A percentile compares a stretch with the other conserved stretches of the same genome.
Conservation (phyloP, 371 early-diverging fungal species). For the Nematocida parisii region DNA sequence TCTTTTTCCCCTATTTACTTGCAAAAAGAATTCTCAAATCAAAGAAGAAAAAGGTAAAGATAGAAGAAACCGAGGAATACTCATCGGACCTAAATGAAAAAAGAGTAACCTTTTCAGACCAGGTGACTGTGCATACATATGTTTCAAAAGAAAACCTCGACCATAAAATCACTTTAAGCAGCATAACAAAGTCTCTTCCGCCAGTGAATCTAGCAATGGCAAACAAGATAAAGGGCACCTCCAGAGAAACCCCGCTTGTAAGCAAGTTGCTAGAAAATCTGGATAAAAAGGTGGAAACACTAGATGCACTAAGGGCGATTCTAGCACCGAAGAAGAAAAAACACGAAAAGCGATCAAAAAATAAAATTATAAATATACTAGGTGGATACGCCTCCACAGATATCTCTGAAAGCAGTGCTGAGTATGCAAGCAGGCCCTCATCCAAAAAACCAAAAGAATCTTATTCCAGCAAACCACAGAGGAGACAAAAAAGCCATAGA, state of each 20-base stretch:
- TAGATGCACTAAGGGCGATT: background rate
- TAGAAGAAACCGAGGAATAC: background rate
- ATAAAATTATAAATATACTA: conserved; percentile 42
- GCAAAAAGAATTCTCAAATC: background rate
- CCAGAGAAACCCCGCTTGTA: conserved; percentile 25
- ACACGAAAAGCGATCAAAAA: background rate
- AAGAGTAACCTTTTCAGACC: conserved; percentile 40
- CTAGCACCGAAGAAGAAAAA: background rate
- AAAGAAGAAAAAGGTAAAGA: background rate
- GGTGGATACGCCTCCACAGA: conserved; percentile 35
- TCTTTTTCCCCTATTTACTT: background rate
- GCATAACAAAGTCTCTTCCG: conserved; percentile 26
- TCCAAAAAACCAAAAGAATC: background rate
- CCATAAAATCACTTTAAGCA: conserved; percentile 22
- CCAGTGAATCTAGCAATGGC: conserved; percentile 14
- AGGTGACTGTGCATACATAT: conserved; percentile 16
- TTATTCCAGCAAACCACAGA: background rate
- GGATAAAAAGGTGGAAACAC: background rate
- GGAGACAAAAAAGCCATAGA: background rate
- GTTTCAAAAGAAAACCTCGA: background rate
- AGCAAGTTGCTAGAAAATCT: conserved; percentile 20
- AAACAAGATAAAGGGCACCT: conserved; percentile 18
- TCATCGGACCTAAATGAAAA: background rate
- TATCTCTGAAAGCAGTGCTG: background rate
- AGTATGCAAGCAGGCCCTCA: background rate